These are phyloP conservation scores for Aspergillus fumigatus DNA, from an alignment of 2,329 filamentous ascomycete species.

Conservation along the genomic window DNA sequence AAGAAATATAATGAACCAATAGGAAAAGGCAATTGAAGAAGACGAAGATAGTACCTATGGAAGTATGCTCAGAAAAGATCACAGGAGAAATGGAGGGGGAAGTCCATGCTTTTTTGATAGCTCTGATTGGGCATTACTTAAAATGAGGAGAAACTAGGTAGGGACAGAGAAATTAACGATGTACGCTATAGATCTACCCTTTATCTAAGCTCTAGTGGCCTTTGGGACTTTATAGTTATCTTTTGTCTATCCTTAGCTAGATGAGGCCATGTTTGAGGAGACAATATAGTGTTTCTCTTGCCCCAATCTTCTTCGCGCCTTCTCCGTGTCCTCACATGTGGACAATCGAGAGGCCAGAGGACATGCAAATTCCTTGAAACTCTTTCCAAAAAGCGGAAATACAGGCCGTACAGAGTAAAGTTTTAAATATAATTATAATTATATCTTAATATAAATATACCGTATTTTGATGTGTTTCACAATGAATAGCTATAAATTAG, in stretches of 20 bases:
- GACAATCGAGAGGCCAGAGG: not conserved
- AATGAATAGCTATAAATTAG: too few species aligned
- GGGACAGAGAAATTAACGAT: not conserved
- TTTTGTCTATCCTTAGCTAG: not conserved
- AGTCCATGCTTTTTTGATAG: not conserved
- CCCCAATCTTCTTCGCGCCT: not conserved
- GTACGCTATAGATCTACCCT: not conserved
- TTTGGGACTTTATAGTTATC: not conserved
- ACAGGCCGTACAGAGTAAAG: too few species aligned
- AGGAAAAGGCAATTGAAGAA: not conserved
- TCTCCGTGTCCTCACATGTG: not conserved
- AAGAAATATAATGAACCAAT: not conserved
- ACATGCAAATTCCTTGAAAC: not conserved
- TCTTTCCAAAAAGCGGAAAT: not conserved
- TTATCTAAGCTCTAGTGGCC: not conserved
- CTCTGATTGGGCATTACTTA: not conserved
- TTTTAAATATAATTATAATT: too few species aligned
- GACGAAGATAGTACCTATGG: not conserved
- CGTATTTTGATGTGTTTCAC: too few species aligned
- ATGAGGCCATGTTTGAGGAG: not conserved
- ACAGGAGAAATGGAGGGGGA: not conserved
- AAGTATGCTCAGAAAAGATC: not conserved
- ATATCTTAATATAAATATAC: too few species aligned
- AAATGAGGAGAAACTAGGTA: not conserved
- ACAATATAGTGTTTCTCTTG: not conserved